Evolutionary conservation across 2,329 filamentous ascomycete species (phyloP).

Genomic region (Furcasterigmium furcatum): DNA sequence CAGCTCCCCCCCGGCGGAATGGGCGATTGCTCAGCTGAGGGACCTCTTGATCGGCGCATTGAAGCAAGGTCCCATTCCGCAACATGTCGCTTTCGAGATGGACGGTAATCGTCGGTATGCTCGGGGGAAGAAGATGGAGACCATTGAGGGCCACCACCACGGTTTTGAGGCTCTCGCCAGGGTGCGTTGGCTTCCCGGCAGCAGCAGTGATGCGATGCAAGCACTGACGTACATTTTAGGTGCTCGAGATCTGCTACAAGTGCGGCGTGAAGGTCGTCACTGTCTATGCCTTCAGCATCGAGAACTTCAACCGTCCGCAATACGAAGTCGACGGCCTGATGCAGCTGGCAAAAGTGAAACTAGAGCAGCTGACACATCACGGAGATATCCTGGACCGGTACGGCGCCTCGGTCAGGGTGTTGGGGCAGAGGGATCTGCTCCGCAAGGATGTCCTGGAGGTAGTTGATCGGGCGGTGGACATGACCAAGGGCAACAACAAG

Average conservation of each 20-base stretch:
- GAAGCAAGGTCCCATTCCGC: constrained; percentile 85
- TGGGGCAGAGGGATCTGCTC: constrained; percentile 81
- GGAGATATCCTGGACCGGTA: constrained; percentile 92
- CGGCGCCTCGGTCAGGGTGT: constrained; percentile 78
- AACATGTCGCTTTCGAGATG: constrained; percentile 99
- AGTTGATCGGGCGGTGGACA: constrained; percentile 78
- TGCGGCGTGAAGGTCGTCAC: constrained; percentile 95
- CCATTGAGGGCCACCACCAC: constrained; percentile 90
- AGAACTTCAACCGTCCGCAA: constrained; percentile 96
- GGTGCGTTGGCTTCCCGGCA: constrained; percentile 43
- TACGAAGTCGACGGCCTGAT: constrained; percentile 96
- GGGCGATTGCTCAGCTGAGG: constrained; percentile 73
- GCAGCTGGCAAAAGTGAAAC: constrained; percentile 95
- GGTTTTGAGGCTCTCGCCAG: constrained; percentile 93
- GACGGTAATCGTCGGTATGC: constrained; percentile 96
- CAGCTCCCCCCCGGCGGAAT: constrained; percentile 88
- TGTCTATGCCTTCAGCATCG: constrained; percentile 97
- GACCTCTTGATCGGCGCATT: constrained; percentile 86
- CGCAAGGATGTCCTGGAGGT: constrained; percentile 85
- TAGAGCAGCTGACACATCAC: constrained; percentile 87
- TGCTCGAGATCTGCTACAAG: constrained; percentile 97
- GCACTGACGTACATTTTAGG: constrained; percentile 44
- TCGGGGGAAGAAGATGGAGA: constrained; percentile 86
- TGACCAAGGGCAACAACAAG: constrained; percentile 86
- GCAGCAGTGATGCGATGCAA: background rate